These are phyloP conservation scores for Parastagonospora nodorum DNA, from an alignment of 2,329 filamentous ascomycete genomes.

Conservation along the genomic window DNA sequence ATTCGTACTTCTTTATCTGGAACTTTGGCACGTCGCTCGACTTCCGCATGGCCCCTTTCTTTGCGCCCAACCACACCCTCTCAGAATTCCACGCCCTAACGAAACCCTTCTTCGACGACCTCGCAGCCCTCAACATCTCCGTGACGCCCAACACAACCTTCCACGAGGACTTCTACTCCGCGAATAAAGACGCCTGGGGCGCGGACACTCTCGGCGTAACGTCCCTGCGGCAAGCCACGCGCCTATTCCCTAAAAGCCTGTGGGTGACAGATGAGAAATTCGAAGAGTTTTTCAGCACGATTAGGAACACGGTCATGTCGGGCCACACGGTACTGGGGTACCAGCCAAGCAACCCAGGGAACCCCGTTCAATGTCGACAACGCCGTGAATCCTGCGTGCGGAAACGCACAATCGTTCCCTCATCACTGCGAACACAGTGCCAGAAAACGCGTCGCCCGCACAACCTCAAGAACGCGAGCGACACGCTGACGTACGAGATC, in stretches of 20 bases:
- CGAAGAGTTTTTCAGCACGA: slow-evolving; percentile 9
- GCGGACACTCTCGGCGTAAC: slow-evolving; percentile 38
- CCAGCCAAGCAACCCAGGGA: slow-evolving; percentile 12
- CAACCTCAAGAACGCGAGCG: slow-evolving; percentile 3
- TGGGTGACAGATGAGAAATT: slow-evolving; percentile 11
- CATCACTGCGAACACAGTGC: slow-evolving; percentile 5
- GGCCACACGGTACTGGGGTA: slow-evolving; percentile 13
- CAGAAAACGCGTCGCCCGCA: slow-evolving; percentile 6
- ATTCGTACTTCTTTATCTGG: slow-evolving; percentile 25
- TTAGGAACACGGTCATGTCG: slow-evolving; percentile 15
- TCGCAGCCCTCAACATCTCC: slow-evolving; percentile 20
- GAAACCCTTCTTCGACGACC: slow-evolving; percentile 14
- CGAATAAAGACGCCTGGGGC: slow-evolving; percentile 24
- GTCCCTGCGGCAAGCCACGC: slow-evolving; percentile 8
- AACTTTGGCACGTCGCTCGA: slow-evolving; percentile 7
- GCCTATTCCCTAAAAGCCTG: slow-evolving; percentile 12
- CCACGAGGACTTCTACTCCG: slow-evolving; percentile 20
- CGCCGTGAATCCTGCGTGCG: slow-evolving; percentile 20
- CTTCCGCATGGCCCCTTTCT: slow-evolving; percentile 24
- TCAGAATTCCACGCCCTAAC: slow-evolving; percentile 14
- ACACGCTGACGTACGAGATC: slow-evolving; percentile 10
- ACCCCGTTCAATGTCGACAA: slow-evolving; percentile 20
- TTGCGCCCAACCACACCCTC: slow-evolving; percentile 16
- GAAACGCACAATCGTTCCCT: slow-evolving; percentile 13
- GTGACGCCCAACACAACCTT: slow-evolving; percentile 12